Conservation (phyloP, 306 rosid genomes). For the Cucurbita moschata region DNA sequence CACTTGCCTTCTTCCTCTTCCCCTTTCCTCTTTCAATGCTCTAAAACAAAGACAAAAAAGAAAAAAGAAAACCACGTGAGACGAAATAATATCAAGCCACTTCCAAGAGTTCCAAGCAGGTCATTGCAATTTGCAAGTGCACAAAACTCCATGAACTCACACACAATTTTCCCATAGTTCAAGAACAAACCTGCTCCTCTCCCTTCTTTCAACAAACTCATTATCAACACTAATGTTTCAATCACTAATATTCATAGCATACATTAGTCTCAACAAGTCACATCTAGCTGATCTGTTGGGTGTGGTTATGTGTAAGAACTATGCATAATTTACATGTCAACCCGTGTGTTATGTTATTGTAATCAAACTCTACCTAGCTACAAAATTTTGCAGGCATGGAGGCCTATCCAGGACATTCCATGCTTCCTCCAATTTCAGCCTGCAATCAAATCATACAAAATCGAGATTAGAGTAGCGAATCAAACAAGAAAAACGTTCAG, state of each 20-base stretch:
- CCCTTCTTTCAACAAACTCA: no score
- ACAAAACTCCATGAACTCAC: neutral
- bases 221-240: no score
- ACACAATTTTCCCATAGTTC: neutral
- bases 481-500: neutral
- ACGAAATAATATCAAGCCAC: neutral
- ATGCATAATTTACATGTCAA: neutral
- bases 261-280: neutral
- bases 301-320: neutral
- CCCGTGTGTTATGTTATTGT: neutral
- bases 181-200: neutral
- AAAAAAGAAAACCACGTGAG: neutral
- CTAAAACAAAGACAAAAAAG: neutral
- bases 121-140: neutral
- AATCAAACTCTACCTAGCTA: slow-evolving; percentile 8
- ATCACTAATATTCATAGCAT: neutral
- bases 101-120: neutral
- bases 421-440: slow-evolving; percentile 24
- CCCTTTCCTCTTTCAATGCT: neutral
- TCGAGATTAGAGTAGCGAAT: neutral
- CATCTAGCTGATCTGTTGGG: neutral
- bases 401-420: neutral
- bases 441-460: slow-evolving; percentile 26
- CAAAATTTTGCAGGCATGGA: slow-evolving; percentile 32
- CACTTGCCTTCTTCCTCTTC: neutral